Conservation (phyloP, 768 basidiomycete genomes). For the Tylopilus cervinicoccineus region DNA sequence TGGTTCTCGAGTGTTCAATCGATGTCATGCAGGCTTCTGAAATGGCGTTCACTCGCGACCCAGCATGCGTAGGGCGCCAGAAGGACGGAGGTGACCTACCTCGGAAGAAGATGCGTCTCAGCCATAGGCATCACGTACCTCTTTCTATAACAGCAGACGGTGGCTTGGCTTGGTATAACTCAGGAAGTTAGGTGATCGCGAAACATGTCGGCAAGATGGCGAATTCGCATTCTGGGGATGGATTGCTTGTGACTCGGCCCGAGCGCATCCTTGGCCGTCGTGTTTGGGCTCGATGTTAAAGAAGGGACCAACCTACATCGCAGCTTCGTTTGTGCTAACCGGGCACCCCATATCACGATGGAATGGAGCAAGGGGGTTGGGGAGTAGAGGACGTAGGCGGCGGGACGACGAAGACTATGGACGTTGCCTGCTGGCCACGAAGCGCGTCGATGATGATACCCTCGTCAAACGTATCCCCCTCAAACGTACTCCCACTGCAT, state of each 20-base stretch:
- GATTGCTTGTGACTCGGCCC: constrained; percentile 27
- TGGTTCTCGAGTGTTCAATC: neutral
- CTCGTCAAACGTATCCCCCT: neutral
- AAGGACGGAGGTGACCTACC: too few species aligned
- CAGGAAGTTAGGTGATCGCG: constrained; percentile 31
- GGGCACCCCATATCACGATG: constrained; percentile 21
- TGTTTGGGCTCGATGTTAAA: constrained; percentile 31
- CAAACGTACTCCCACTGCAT: constrained; percentile 7
- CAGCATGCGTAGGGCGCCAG: too few species aligned
- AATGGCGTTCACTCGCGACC: too few species aligned
- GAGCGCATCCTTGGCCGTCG: constrained; percentile 17
- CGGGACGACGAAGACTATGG: constrained; percentile 7
- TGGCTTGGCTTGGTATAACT: constrained; percentile 36
- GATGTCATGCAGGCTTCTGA: neutral
- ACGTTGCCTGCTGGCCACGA: constrained; percentile 23
- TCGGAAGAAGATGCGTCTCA: too few species aligned
- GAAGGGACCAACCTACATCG: constrained; percentile 26
- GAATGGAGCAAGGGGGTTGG: constrained; percentile 8
- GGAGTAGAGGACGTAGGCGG: neutral
- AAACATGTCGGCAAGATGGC: constrained; percentile 32
- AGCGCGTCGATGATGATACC: neutral
- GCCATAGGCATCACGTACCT: constrained; percentile 32
- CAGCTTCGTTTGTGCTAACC: constrained; percentile 26
- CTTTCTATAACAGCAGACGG: constrained; percentile 26
- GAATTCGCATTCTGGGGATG: constrained; percentile 27